Evolutionary conservation across 2,329 filamentous ascomycete species (phyloP).

Genomic region (Intubia oerlemansii): DNA sequence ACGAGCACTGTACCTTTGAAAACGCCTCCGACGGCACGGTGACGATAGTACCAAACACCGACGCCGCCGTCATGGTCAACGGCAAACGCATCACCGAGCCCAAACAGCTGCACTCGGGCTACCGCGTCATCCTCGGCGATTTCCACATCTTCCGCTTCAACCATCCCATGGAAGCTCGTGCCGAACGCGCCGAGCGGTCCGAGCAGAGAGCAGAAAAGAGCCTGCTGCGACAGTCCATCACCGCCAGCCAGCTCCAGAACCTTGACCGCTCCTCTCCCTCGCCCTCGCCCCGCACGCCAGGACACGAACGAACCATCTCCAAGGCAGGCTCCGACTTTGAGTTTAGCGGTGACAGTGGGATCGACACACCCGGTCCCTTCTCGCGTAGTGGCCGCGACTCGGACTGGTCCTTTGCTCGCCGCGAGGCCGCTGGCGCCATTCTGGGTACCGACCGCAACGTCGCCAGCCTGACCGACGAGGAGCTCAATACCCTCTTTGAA

Average conservation of each 20-base stretch:
- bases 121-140: slow-evolving; percentile 85
- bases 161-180: slow-evolving; percentile 85
- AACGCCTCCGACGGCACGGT: slow-evolving; percentile 73
- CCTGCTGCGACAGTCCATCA: slow-evolving; percentile 63
- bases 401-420: slow-evolving; percentile 83
- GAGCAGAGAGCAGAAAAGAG: too few species aligned
- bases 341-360: slow-evolving; percentile 41
- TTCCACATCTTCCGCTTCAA: slow-evolving; percentile 99
- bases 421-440: slow-evolving; percentile 82
- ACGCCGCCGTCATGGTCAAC: slow-evolving; percentile 97
- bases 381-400: slow-evolving; percentile 50
- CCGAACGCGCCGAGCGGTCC: slow-evolving; percentile 63
- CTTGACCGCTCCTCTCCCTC: slow-evolving; percentile 36
- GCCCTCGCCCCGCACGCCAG: slow-evolving; percentile 34
- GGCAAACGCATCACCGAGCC: slow-evolving; percentile 75
- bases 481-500: slow-evolving; percentile 81
- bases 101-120: slow-evolving; percentile 72
- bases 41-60: slow-evolving; percentile 72
- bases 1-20: slow-evolving; percentile 86
- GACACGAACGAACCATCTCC: slow-evolving; percentile 62
- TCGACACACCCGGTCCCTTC: slow-evolving; percentile 60
- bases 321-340: slow-evolving; percentile 52
- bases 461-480: slow-evolving; percentile 73
- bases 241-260: slow-evolving; percentile 35
- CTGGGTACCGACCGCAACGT: slow-evolving; percentile 85